Conservation (phyloP, 169 alveolate species). For the Plasmodium gonderi region DNA sequence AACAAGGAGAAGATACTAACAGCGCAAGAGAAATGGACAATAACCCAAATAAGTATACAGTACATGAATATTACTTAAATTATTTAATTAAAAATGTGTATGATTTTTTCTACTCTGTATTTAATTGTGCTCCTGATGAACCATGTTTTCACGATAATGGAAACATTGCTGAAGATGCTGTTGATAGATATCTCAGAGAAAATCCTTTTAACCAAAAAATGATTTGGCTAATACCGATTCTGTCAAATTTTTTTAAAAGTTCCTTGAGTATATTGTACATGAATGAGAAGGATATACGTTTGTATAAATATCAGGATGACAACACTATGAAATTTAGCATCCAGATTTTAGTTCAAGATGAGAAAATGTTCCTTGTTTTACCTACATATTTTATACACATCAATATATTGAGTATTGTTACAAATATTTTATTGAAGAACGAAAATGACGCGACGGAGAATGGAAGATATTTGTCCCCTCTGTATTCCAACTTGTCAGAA, state of each 20-base stretch:
- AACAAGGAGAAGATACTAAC: neutral
- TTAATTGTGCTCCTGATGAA: slow-evolving; percentile 3
- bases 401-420: slow-evolving; percentile 32
- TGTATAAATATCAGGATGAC: slow-evolving; percentile 62
- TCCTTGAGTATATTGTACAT: slow-evolving; percentile 27
- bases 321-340: slow-evolving; percentile 41
- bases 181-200: slow-evolving; percentile 17
- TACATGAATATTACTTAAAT: slow-evolving; percentile 13
- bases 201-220: slow-evolving; percentile 47
- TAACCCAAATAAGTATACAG: neutral
- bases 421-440: slow-evolving; percentile 18
- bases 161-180: neutral
- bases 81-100: slow-evolving; percentile 18
- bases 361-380: slow-evolving; percentile 34
- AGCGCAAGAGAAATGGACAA: neutral
- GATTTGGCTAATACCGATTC: slow-evolving; percentile 69
- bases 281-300: slow-evolving; percentile 7
- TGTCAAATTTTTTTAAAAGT: slow-evolving; percentile 50
- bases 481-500: neutral
- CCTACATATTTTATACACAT: slow-evolving; percentile 66
- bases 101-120: slow-evolving; percentile 32
- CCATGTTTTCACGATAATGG: slow-evolving; percentile 19
- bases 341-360: slow-evolving; percentile 51
- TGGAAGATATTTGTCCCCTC: neutral
- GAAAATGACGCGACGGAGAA: slow-evolving; percentile 27